Conservation (phyloP, 2,329 filamentous ascomycete genomes). For the Ophiostoma sp. region DNA sequence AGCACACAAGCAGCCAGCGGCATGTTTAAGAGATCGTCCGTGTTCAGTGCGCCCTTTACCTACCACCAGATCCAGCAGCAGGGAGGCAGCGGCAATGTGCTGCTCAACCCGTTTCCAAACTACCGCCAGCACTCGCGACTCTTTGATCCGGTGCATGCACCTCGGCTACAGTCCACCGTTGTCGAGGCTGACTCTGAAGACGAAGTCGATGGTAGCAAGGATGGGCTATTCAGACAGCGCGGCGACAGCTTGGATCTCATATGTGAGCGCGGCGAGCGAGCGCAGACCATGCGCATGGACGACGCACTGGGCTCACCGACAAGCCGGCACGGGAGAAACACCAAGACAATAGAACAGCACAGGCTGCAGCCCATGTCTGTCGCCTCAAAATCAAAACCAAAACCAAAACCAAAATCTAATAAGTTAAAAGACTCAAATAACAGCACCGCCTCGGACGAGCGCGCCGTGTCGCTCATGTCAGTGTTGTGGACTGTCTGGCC, state of each 20-base stretch:
- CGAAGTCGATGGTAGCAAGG: not conserved
- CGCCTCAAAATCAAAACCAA: not conserved
- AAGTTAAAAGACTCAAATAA: not conserved
- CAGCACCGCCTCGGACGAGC: not conserved
- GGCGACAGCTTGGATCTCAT: slow-evolving; percentile 20
- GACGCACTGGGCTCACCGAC: not conserved
- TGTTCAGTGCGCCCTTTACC: slow-evolving; percentile 17
- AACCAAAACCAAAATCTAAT: not conserved
- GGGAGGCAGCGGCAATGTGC: not conserved
- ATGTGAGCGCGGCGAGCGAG: slow-evolving; percentile 17
- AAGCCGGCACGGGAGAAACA: not conserved
- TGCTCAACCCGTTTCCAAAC: slow-evolving; percentile 12
- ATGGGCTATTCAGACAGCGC: not conserved
- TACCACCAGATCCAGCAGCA: slow-evolving; percentile 17
- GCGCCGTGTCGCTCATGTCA: not conserved
- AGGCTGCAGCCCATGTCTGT: not conserved
- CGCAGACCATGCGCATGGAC: slow-evolving; percentile 20
- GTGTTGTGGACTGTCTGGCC: slow-evolving; percentile 64
- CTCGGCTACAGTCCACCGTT: not conserved
- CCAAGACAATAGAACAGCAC: not conserved
- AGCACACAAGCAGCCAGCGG: not conserved
- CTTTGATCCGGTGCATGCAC: not conserved
- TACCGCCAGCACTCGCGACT: not conserved
- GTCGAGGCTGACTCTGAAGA: not conserved
- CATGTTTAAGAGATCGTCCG: slow-evolving; percentile 8